Base-by-base conservation (phyloP, 202 grass and related monocot genomes). In the Panicum hallii region DNA sequence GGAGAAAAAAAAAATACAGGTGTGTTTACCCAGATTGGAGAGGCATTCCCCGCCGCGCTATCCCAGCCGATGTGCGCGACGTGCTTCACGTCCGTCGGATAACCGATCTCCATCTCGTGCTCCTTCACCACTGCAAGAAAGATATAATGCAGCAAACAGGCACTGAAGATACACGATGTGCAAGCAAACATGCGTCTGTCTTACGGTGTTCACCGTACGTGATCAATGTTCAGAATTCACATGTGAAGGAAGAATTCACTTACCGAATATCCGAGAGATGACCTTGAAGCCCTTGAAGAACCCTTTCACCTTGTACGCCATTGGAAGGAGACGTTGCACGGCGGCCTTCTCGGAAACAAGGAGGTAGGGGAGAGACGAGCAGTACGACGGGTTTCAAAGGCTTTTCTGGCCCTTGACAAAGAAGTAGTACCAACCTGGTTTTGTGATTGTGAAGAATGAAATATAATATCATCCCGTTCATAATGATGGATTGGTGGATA, bases 21-120 rank as follows among this genome's bases (percentile, higher is more conserved):
- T 44, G 16, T 50, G 5, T 56, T 66, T 91, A 97, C 95, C 95
- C 95, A 95, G 78, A 78, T 90, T 49, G 91, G 78, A 57, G 89
- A 89, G 4, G 78, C 79, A 44, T 72, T 83, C 44, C 78, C 90
- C 6, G 65, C 63, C 38, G 86, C 71, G 73, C 11, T 75, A 56
- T 85, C 91, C 89, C 88, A 93, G 17, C 91, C 93, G 45, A 98
- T 93, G 87, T 98, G 95, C 6, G 93, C 91, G 12, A 98, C 95
- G 50, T 98, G 93, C 88, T 89, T 98, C 78, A 95, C 93, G 26
- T 98, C 93, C 32, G 89, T 95, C 6, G 95, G 95, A 42, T 63
- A 70, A 0, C 93, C 93, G 55, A 98, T 98, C 87, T 93, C 77
- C 80, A 98, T 93, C 70, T 93, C 93, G 40, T 90, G 87, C 73